Conservation (phyloP, 1,139 yeast species). For the Blastobotrys arbuscula region DNA sequence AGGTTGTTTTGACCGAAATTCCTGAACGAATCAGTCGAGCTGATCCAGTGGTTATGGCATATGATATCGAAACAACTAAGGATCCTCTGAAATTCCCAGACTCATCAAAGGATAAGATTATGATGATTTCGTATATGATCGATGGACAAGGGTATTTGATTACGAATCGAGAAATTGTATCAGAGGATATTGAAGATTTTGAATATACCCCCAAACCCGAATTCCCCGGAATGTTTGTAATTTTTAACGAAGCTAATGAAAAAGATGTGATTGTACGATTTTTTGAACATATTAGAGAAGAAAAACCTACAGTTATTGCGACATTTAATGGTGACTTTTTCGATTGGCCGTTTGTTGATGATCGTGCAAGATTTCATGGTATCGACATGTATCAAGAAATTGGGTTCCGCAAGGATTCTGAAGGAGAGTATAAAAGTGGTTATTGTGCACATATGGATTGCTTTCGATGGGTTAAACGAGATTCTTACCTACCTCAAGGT, state of each 20-base stretch:
- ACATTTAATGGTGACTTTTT: constrained; percentile 98
- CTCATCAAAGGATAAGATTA: constrained; percentile 83
- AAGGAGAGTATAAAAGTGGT: constrained; percentile 88
- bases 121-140: constrained; percentile 99
- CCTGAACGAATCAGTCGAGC: constrained; percentile 85
- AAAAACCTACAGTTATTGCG: constrained; percentile 88
- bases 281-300: constrained; percentile 86
- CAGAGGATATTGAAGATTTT: constrained; percentile 92
- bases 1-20: constrained; percentile 53
- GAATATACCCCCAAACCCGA: constrained; percentile 98
- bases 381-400: constrained; percentile 88
- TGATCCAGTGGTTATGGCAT: constrained; percentile 94
- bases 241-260: constrained; percentile 88
- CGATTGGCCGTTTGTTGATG: constrained; percentile 98
- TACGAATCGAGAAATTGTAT: constrained; percentile 89
- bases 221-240: constrained; percentile 82
- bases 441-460: constrained; percentile 98
- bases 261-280: constrained; percentile 66
- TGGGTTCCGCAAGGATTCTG: constrained; percentile 83
- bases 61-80: constrained; percentile 96
- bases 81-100: constrained; percentile 96
- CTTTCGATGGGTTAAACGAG: constrained; percentile 98
- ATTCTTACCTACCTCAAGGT: constrained; percentile 95
- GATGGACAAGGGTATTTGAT: constrained; percentile 95
- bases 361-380: constrained; percentile 76